phyloP scores from a whole-genome alignment of 352 stramenopile genomes.

The Phytophthora capsici region DNA sequence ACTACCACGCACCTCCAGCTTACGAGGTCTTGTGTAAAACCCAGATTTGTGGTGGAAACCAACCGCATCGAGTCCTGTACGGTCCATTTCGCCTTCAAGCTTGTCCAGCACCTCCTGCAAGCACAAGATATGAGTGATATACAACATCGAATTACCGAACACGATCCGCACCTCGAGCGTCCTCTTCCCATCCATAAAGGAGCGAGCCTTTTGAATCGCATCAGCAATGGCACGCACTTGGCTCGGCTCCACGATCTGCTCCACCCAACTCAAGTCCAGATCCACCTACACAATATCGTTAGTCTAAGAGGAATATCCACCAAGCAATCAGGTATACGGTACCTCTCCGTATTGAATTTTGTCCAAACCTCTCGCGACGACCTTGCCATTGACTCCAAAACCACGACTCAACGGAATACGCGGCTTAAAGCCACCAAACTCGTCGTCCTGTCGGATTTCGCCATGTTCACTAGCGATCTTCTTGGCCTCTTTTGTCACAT shows the following conservation, averaged over 20 bases:
- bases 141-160: neutral
- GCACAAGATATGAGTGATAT: neutral
- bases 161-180: conserved; percentile 47
- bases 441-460: conserved; percentile 54
- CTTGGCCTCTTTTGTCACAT: conserved; percentile 93
- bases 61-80: conserved; percentile 63
- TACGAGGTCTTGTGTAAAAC: conserved; percentile 80
- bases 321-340: conserved; percentile 2
- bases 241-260: conserved; percentile 91
- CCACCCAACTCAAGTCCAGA: conserved; percentile 83
- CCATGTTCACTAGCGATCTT: conserved; percentile 84
- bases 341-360: conserved; percentile 90
- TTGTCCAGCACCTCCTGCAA: conserved; percentile 64
- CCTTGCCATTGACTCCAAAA: conserved; percentile 78
- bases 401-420: conserved; percentile 61
- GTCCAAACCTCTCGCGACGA: conserved; percentile 71
- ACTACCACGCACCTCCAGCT: conserved; percentile 67
- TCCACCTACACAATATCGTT: conserved; percentile 55
- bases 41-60: conserved; percentile 62
- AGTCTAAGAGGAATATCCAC: neutral
- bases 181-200: conserved; percentile 69
- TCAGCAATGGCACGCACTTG: conserved; percentile 88
- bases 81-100: conserved; percentile 75
- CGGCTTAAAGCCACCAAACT: conserved; percentile 56
- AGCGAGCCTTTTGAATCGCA: conserved; percentile 56